Evolutionary conservation across 1,284 basidiomycete genomes (phyloP).

Genomic region (Microbotryum saponariae): DNA sequence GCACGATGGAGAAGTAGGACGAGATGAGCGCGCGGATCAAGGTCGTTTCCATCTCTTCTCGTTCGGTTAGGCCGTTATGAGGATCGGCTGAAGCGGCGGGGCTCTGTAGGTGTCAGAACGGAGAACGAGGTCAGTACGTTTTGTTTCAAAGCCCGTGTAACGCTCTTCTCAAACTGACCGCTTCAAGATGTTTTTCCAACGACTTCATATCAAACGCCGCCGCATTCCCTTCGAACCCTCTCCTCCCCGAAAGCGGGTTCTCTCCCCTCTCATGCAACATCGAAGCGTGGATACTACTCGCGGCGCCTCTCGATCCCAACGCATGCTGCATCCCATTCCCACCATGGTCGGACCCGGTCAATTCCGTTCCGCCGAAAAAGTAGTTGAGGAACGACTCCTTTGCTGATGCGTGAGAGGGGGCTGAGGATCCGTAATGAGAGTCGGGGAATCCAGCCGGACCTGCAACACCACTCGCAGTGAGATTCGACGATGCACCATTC

Average conservation of each 20-base stretch:
- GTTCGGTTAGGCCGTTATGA: slow-evolving; percentile 47
- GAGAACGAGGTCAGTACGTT: background rate
- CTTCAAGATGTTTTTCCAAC: slow-evolving; percentile 69
- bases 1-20: slow-evolving; percentile 92
- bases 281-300: background rate
- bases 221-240: slow-evolving; percentile 63
- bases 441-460: slow-evolving; percentile 37
- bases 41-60: slow-evolving; percentile 88
- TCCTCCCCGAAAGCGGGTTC: slow-evolving; percentile 46
- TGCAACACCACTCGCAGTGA: background rate
- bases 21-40: slow-evolving; percentile 90
- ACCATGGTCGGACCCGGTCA: slow-evolving; percentile 42
- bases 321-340: slow-evolving; percentile 10
- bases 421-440: slow-evolving; percentile 43
- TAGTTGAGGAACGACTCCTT: slow-evolving; percentile 89
- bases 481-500: background rate
- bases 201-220: slow-evolving; percentile 99
- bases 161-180: slow-evolving; percentile 21
- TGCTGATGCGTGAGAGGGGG: slow-evolving; percentile 48
- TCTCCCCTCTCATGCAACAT: slow-evolving; percentile 37
- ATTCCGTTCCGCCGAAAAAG: slow-evolving; percentile 74
- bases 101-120: background rate
- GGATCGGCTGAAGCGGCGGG: background rate
- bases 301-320: background rate
- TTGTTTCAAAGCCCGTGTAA: background rate